phyloP scores from a whole-genome alignment of 176 grass and related monocot genomes.

The Triticum aestivum region DNA sequence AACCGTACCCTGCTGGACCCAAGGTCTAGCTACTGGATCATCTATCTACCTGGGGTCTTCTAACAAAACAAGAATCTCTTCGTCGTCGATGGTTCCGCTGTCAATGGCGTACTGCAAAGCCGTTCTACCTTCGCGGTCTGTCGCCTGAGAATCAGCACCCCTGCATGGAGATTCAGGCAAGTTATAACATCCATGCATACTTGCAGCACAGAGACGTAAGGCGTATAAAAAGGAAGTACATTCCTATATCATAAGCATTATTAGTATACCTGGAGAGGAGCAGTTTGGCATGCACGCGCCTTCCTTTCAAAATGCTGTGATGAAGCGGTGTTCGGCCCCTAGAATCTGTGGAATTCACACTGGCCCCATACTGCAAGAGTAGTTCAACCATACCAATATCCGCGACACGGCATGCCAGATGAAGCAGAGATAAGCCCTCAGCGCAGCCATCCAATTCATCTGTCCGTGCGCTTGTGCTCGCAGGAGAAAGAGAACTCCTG shows the following conservation, averaged over 20 bases:
- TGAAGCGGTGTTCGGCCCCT: conserved; percentile 78
- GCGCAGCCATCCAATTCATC: conserved; percentile 38
- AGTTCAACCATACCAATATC: conserved; percentile 97
- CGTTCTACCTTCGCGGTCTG: conserved; percentile 66
- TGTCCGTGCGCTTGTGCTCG: conserved; percentile 46
- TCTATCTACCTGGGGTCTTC: conserved; percentile 66
- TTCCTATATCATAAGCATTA: neutral
- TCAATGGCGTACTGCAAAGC: conserved; percentile 83
- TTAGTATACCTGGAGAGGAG: conserved; percentile 71
- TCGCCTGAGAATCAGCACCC: conserved; percentile 67
- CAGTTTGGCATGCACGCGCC: conserved; percentile 52
- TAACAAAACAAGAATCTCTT: conserved; percentile 87
- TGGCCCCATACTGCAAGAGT: conserved; percentile 90
- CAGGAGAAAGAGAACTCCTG: conserved; percentile 35
- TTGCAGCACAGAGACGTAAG: neutral
- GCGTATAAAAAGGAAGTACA: neutral
- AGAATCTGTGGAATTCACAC: conserved; percentile 62
- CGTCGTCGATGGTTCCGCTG: conserved; percentile 67
- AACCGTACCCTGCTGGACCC: neutral
- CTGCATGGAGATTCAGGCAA: conserved; percentile 34
- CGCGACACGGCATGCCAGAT: conserved; percentile 72
- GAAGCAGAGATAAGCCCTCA: conserved; percentile 82
- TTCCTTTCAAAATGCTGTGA: conserved; percentile 83
- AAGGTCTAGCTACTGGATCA: conserved; percentile 37
- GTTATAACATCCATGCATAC: neutral